Base-by-base conservation (phyloP, 106 monocot genomes). In the Triglochin maritima region DNA sequence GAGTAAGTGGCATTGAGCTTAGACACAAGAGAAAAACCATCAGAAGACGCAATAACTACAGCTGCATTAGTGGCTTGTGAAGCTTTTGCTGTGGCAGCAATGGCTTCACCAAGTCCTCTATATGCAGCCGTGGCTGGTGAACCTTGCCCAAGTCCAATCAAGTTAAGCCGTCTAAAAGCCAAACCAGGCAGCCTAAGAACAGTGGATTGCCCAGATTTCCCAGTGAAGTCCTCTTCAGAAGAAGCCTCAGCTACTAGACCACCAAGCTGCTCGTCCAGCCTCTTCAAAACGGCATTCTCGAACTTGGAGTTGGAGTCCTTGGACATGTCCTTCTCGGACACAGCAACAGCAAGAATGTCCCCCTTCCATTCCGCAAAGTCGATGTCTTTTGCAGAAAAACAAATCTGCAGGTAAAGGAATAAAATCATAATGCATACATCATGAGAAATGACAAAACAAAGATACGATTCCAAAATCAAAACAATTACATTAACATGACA, bases 151-250 rank as follows among this genome's bases (percentile, higher is more conserved):
- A 85, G 72, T 16, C 94, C 94, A 67, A 87, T 72, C 63, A 95
- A 74, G 72, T 81, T 72, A 15, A 90, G 43, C 74, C 94, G 79
- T 73, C 78, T 89, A 66, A 95, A 90, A 56, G 85, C 87, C 29
- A 85, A 78, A 59, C 90, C 85, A 44, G 85, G 76, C 61, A 95
- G 69, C 62, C 90, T 90, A 66, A 95, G 84, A 47, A 95, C 70
- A 2, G 84, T 79, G 4, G 90, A 85, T 68, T 95, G 94, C 10
- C 94, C 90, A 12, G 87, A 16, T 71, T 95, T 95, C 57, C 90
- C 94, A 59, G 87, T 83, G 68, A 95, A 95, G 79, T 95, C 90
- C 67, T 95, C 94, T 69, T 95, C 94, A 9, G 74, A 14, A 29
- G 87, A 71, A 63, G 83, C 79, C 71, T 95, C 94, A 4, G 82